A percentile compares a stretch with the other conserved stretches of the same genome.
Conservation (phyloP, 257 asterid genomes). For the Solanum chilense region DNA sequence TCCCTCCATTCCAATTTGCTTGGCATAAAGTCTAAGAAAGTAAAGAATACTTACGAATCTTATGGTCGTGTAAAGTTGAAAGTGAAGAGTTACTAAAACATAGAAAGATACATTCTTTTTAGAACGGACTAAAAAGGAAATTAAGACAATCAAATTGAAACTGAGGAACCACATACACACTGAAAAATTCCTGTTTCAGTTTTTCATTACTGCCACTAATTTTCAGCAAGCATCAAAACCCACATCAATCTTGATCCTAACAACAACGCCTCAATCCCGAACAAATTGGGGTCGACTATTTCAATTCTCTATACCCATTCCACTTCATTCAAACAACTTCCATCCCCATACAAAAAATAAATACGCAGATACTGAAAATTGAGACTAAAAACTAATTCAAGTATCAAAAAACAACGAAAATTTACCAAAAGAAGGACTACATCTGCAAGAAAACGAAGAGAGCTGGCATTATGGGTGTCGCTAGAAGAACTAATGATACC, state of each 20-base stretch:
- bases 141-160: neutral
- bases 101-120: neutral
- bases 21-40: neutral
- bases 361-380: neutral
- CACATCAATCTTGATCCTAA: neutral
- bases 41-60: neutral
- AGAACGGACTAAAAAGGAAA: neutral
- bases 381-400: neutral
- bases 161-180: neutral
- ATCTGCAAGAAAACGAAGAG: conserved; percentile 63
- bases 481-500: conserved; percentile 23
- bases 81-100: neutral
- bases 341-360: neutral
- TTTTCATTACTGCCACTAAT: neutral
- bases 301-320: neutral
- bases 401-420: neutral
- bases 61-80: neutral
- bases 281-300: neutral
- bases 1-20: neutral
- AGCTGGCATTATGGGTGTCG: conserved; percentile 21
- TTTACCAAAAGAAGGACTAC: conserved; percentile 50
- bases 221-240: neutral
- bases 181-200: neutral
- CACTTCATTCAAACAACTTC: neutral
- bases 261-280: neutral